Percentiles rank a stretch among this genome's conserved stretches.
Evolutionary conservation across 768 basidiomycete genomes (phyloP).

Genomic region (Dioszegia hungarica): DNA sequence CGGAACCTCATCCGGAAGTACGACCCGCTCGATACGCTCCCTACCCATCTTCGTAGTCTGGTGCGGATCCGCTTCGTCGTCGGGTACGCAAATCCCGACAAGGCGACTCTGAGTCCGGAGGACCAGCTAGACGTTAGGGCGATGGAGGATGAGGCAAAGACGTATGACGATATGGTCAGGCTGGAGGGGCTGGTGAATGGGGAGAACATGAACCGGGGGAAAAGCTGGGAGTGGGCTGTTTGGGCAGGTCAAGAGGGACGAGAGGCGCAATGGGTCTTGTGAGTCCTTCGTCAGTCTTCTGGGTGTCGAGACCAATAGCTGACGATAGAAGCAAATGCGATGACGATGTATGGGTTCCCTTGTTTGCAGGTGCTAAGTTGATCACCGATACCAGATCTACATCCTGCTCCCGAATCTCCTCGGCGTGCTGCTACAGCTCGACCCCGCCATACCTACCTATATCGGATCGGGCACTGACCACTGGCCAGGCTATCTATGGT

Average conservation of each 20-base stretch:
- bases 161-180: slow-evolving; percentile 31
- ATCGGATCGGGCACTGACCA: slow-evolving; percentile 23
- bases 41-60: slow-evolving; percentile 9
- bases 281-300: slow-evolving; percentile 12
- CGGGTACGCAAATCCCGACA: slow-evolving; percentile 6
- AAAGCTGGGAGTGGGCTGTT: slow-evolving; percentile 30
- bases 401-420: slow-evolving; percentile 36
- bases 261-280: slow-evolving; percentile 35
- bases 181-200: slow-evolving; percentile 20
- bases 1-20: slow-evolving; percentile 15
- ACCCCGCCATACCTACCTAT: slow-evolving; percentile 26
- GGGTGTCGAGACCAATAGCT: no score
- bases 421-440: slow-evolving; percentile 11
- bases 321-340: slow-evolving; percentile 23
- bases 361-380: no score
- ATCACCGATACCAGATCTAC: slow-evolving; percentile 28
- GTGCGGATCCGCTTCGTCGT: slow-evolving; percentile 28
- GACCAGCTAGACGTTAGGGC: background rate
- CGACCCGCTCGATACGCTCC: slow-evolving; percentile 7
- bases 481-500: slow-evolving; percentile 24
- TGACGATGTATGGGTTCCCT: slow-evolving; percentile 37
- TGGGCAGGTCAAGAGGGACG: slow-evolving; percentile 25
- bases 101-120: background rate
- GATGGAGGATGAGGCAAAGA: slow-evolving; percentile 13
- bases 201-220: slow-evolving; percentile 43